Conservation (phyloP, 768 basidiomycete species). For the Rhizopogon vesiculosus region DNA sequence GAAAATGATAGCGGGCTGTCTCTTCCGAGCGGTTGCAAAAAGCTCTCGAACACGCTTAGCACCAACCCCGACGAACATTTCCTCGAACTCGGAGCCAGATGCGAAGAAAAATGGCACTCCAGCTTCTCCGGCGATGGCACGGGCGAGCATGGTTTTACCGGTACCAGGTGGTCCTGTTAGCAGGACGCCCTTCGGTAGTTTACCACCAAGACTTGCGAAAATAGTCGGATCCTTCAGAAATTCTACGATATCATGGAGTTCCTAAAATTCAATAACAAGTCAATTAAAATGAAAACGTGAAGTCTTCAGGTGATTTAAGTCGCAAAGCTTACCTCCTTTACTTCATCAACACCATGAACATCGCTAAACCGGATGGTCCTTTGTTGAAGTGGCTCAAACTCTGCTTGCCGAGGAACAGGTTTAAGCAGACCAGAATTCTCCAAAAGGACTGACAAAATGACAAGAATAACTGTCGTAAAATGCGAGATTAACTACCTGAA, state of each 20-base stretch:
- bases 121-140: conserved; percentile 96
- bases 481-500: neutral
- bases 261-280: conserved; percentile 38
- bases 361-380: conserved; percentile 89
- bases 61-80: conserved; percentile 95
- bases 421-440: conserved; percentile 94
- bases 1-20: conserved; percentile 96
- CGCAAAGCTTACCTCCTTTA: conserved; percentile 67
- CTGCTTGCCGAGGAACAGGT: conserved; percentile 71
- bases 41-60: conserved; percentile 95
- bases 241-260: conserved; percentile 90
- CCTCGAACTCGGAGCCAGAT: conserved; percentile 95
- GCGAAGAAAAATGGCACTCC: conserved; percentile 98
- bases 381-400: conserved; percentile 80
- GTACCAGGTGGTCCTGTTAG: conserved; percentile 92
- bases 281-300: neutral
- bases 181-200: conserved; percentile 89
- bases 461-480: conserved; percentile 59
- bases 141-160: conserved; percentile 79
- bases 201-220: conserved; percentile 90
- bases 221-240: conserved; percentile 91
- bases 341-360: conserved; percentile 97
- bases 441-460: conserved; percentile 82
- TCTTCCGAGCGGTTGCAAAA: conserved; percentile 90
- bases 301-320: neutral